Percentiles rank a stretch among this genome's conserved stretches.
These are phyloP conservation scores for Esteya vermicola DNA, from an alignment of 2,329 filamentous ascomycete species.

Conservation along the genomic window DNA sequence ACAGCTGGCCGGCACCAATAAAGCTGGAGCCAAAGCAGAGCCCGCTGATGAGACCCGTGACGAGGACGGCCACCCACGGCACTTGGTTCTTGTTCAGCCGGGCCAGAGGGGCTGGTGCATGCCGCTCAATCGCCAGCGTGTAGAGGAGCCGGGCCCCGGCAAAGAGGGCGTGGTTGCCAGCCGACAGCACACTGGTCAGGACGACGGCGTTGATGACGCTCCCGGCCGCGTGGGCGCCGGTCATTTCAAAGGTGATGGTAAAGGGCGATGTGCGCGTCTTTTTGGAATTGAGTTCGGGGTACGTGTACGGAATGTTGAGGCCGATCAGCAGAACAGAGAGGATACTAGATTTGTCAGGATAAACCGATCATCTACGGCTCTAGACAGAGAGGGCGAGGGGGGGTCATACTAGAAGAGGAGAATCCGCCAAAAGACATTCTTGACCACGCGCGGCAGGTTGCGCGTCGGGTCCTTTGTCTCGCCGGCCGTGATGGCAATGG, in stretches of 20 bases:
- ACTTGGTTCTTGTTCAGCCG: conserved; percentile 32
- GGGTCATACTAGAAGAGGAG: conserved; percentile 30
- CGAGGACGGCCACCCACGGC: conserved; percentile 39
- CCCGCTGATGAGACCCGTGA: conserved; percentile 36
- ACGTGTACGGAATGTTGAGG: conserved; percentile 44
- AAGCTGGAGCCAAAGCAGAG: conserved; percentile 52
- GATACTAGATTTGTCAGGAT: conserved; percentile 13
- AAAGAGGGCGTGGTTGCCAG: conserved; percentile 44
- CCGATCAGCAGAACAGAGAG: conserved; percentile 38
- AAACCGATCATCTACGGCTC: not conserved
- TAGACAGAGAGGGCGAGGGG: not conserved
- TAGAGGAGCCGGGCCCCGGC: conserved; percentile 43
- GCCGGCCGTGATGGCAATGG: conserved; percentile 61
- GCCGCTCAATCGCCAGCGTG: conserved; percentile 35
- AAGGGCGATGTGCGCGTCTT: conserved; percentile 39
- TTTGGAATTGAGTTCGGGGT: conserved; percentile 26
- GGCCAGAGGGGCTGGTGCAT: conserved; percentile 42
- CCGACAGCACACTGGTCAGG: conserved; percentile 41
- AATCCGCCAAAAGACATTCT: conserved; percentile 52
- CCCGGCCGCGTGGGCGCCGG: conserved; percentile 37
- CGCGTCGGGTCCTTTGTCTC: conserved; percentile 49
- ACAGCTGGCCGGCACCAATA: conserved; percentile 49
- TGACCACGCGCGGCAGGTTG: conserved; percentile 47
- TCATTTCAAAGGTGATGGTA: conserved; percentile 47
- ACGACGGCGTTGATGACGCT: conserved; percentile 48